A percentile compares a stretch with the other conserved stretches of the same genome.
Conservation (phyloP, 306 rosid species). For the Lagenaria siceraria region DNA sequence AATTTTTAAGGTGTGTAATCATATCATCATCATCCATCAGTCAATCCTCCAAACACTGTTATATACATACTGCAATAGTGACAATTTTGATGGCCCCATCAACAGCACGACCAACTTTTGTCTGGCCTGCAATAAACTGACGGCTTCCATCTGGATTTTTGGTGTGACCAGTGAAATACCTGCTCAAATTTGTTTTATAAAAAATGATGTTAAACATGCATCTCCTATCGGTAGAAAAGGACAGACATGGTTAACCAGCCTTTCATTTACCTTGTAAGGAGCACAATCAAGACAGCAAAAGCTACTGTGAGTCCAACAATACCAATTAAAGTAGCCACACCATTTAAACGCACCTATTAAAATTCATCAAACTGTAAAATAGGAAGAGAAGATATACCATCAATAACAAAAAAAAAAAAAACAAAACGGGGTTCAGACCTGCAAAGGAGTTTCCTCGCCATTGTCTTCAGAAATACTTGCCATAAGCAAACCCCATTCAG, state of each 20-base stretch:
- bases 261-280: slow-evolving; percentile 54
- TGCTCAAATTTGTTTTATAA: slow-evolving; percentile 14
- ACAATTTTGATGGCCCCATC: slow-evolving; percentile 84
- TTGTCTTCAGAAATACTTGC: slow-evolving; percentile 97
- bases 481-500: slow-evolving; percentile 99
- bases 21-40: background rate
- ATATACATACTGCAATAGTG: slow-evolving; percentile 74
- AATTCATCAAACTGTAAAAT: slow-evolving; percentile 14
- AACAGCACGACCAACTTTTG: slow-evolving; percentile 55
- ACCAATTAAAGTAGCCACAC: slow-evolving; percentile 94
- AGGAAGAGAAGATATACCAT: slow-evolving; percentile 13
- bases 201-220: background rate
- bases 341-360: slow-evolving; percentile 72
- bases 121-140: slow-evolving; percentile 54
- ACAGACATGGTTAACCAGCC: background rate
- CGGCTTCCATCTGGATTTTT: slow-evolving; percentile 23
- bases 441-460: slow-evolving; percentile 98
- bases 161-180: slow-evolving; percentile 88
- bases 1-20: background rate
- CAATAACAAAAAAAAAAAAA: background rate
- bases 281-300: slow-evolving; percentile 55
- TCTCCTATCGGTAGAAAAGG: background rate
- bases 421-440: slow-evolving; percentile 27
- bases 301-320: slow-evolving; percentile 92
- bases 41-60: background rate